Base-by-base conservation (phyloP, 2,329 filamentous ascomycete genomes). In the Aspergillus sp. region DNA sequence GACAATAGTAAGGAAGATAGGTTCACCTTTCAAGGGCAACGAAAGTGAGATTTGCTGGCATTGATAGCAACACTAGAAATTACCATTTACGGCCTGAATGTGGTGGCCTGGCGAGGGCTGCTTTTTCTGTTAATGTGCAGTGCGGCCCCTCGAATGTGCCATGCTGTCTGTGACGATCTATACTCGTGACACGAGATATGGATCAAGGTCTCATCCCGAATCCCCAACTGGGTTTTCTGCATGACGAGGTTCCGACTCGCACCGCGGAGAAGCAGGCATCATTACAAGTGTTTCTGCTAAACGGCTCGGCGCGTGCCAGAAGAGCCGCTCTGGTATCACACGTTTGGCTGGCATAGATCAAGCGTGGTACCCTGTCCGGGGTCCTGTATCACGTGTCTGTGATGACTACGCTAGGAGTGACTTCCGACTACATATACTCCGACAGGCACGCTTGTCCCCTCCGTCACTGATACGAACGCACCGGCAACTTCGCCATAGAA, bases 91-190 rank as follows among this genome's bases (percentile, higher is more conserved):
- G 85, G 87, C 11, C 80, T 94, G 52, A 92, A 93, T 58, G 82
- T 96, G 17, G 83, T 96, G 9, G 91, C 88, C 0, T 96, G 91
- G 91, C 91, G 91, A 47, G 90, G 88, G 53, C 96, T 96, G 91
- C 79, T 96, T 31, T 95, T 96, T 72, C 76, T 96, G 16, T 78
- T 96, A 2, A 83, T 96, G 21, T 88, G 86, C 76, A 89, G 91
- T 63, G 89, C 80, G 20, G 89, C 76, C 68, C 75, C 67, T 1
- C 72, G 70, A 41, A 76, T 76, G 74, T 76, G 74, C 70, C 75
- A 79, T 60, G 86, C 81, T 0, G 76, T 76, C 32, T 93, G 89
- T 74, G 80, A 89, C 65, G 78, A 88, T 59, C 86, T 90, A 66
- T 77, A 90, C 63, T 91, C 88, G 0, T 85, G 89, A 2, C 83